Evolutionary conservation across 2,329 filamentous ascomycete genomes (phyloP).

Genomic region (Sporothrix pseudoabietina): DNA sequence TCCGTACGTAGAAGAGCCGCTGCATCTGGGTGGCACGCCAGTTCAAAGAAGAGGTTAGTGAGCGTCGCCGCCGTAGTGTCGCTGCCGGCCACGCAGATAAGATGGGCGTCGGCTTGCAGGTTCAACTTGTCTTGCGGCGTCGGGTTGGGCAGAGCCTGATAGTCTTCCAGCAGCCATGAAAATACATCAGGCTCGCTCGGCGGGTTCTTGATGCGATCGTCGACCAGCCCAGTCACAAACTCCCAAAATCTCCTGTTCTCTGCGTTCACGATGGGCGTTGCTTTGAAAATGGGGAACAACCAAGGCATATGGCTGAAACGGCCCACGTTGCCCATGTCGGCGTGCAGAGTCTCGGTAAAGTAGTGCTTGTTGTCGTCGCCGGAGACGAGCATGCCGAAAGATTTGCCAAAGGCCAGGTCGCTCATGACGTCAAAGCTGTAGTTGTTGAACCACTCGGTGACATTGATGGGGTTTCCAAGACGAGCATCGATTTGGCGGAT

Average conservation of each 20-base stretch:
- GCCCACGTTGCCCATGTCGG: slow-evolving; percentile 35
- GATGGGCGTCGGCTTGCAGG: slow-evolving; percentile 28
- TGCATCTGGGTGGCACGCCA: slow-evolving; percentile 31
- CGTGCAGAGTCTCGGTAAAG: slow-evolving; percentile 32
- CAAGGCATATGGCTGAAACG: slow-evolving; percentile 34
- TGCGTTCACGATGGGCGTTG: slow-evolving; percentile 31
- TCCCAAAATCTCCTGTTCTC: slow-evolving; percentile 32
- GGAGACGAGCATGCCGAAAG: slow-evolving; percentile 40
- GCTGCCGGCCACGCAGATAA: slow-evolving; percentile 30
- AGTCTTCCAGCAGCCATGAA: slow-evolving; percentile 29
- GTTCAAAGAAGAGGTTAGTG: slow-evolving; percentile 29
- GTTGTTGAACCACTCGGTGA: slow-evolving; percentile 40
- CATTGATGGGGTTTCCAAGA: slow-evolving; percentile 34
- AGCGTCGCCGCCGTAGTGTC: slow-evolving; percentile 33
- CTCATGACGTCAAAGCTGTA: slow-evolving; percentile 43
- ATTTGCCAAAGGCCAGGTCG: slow-evolving; percentile 41
- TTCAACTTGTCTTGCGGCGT: slow-evolving; percentile 15
- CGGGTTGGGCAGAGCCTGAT: slow-evolving; percentile 4
- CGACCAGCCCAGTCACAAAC: slow-evolving; percentile 31
- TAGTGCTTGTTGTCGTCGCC: slow-evolving; percentile 32
- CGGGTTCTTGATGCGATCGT: slow-evolving; percentile 24
- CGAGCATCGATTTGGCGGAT: slow-evolving; percentile 32
- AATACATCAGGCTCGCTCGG: slow-evolving; percentile 29
- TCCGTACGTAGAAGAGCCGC: slow-evolving; percentile 41
- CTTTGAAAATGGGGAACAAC: slow-evolving; percentile 34